These are phyloP conservation scores for Salvia splendens DNA, from an alignment of 257 asterid genomes.

Conservation along the genomic window DNA sequence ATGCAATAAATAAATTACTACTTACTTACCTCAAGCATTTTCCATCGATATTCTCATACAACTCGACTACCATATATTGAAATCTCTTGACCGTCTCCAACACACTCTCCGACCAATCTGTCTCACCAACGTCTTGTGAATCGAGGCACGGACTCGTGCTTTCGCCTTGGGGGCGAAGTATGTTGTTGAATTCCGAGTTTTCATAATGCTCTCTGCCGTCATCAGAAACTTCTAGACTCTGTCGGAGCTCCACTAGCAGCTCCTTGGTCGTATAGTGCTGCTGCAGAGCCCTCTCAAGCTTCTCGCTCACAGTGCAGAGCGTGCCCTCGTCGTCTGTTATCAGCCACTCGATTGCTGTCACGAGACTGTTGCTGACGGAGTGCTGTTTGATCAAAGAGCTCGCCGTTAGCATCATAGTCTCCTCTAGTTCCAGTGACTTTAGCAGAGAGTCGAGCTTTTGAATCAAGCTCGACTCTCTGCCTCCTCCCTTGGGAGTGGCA, in stretches of 20 bases:
- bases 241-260: conserved; percentile 45
- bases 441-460: conserved; percentile 41
- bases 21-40: conserved; percentile 55
- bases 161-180: conserved; percentile 26
- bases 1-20: not conserved
- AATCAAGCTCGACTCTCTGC: conserved; percentile 41
- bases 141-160: not conserved
- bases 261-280: conserved; percentile 53
- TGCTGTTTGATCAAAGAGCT: conserved; percentile 46
- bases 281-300: conserved; percentile 50
- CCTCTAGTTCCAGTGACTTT: conserved; percentile 43
- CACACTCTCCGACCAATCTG: conserved; percentile 23
- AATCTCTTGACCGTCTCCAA: conserved; percentile 37
- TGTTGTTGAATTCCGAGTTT: conserved; percentile 6
- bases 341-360: conserved; percentile 48
- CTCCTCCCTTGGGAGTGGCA: conserved; percentile 22
- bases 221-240: conserved; percentile 35
- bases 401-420: conserved; percentile 44
- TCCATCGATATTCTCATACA: conserved; percentile 42
- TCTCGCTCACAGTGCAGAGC: conserved; percentile 48
- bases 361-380: conserved; percentile 42
- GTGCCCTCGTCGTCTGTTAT: conserved; percentile 50
- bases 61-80: conserved; percentile 33
- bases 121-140: conserved; percentile 23
- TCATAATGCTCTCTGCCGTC: conserved; percentile 16